A percentile compares a stretch with the other conserved stretches of the same genome.
Evolutionary conservation across 768 basidiomycete genomes (phyloP).

Genomic region (Suillus luteus): DNA sequence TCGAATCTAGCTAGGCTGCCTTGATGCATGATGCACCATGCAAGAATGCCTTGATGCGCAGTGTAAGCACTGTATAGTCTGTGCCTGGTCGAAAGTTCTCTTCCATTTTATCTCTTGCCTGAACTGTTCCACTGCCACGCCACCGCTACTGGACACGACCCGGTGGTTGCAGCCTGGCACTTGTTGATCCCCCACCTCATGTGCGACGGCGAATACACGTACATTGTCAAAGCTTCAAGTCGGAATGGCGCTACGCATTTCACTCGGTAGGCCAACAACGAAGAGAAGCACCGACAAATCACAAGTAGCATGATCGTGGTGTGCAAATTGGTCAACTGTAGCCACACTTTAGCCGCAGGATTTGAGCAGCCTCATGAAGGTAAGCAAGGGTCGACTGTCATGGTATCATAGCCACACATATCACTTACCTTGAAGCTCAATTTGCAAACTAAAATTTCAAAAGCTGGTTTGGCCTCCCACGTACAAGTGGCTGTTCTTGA

Average conservation of each 20-base stretch:
- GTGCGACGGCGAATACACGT: neutral
- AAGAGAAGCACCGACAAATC: neutral
- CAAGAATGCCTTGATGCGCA: neutral
- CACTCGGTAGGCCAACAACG: neutral
- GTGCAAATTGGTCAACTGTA: neutral
- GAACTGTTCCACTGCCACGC: neutral
- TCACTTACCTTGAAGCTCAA: neutral
- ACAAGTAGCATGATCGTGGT: neutral
- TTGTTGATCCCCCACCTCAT: neutral
- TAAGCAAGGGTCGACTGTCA: neutral
- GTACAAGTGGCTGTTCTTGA: neutral
- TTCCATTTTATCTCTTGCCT: constrained; percentile 4
- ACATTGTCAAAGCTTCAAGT: neutral
- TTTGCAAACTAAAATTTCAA: neutral
- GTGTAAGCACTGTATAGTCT: neutral
- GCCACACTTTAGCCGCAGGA: no score
- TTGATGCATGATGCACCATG: neutral
- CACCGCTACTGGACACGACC: neutral
- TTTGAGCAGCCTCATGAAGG: no score
- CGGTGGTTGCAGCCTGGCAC: neutral
- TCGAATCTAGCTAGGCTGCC: neutral
- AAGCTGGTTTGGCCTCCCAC: neutral
- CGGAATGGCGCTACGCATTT: neutral
- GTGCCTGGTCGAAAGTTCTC: neutral
- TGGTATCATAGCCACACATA: neutral